Conservation (phyloP, 192 early-diverging fungal species). For the Coemansia furcata region DNA sequence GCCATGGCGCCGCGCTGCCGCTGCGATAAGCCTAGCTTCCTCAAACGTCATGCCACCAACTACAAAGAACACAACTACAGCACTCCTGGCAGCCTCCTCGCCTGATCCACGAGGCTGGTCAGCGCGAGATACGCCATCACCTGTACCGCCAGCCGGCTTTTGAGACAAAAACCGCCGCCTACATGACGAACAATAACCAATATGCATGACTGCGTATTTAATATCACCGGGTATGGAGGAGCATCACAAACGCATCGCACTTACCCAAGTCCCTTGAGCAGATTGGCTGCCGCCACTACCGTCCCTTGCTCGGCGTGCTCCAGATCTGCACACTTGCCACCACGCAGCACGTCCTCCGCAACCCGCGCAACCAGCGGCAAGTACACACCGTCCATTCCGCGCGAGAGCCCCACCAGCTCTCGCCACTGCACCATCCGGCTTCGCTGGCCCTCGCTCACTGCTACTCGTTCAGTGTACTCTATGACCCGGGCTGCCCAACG, state of each 20-base stretch:
- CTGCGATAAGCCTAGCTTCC: conserved; percentile 28
- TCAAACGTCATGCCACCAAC: conserved; percentile 47
- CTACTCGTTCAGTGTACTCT: conserved; percentile 12
- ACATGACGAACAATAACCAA: conserved; percentile 6
- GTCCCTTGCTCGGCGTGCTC: conserved; percentile 40
- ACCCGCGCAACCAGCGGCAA: conserved; percentile 24
- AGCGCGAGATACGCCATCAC: conserved; percentile 3
- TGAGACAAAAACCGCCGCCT: conserved; percentile 44
- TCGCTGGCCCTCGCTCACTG: conserved; percentile 32
- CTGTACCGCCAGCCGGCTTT: no score
- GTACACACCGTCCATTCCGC: conserved; percentile 23
- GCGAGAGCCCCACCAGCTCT: conserved; percentile 24
- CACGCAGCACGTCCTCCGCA: conserved; percentile 23
- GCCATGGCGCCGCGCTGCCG: conserved; percentile 21
- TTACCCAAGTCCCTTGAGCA: conserved; percentile 53
- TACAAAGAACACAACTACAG: conserved; percentile 33
- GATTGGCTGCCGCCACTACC: conserved; percentile 26
- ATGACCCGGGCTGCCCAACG: conserved; percentile 25
- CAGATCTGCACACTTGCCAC: conserved; percentile 15
- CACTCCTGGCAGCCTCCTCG: conserved; percentile 26
- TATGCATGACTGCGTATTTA: neutral
- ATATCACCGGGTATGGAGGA: neutral
- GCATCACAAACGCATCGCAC: conserved; percentile 2
- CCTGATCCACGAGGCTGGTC: conserved; percentile 14
- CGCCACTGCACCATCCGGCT: conserved; percentile 22